Base-by-base conservation (phyloP, 176 grass and related monocot genomes). In the Themeda triandra region DNA sequence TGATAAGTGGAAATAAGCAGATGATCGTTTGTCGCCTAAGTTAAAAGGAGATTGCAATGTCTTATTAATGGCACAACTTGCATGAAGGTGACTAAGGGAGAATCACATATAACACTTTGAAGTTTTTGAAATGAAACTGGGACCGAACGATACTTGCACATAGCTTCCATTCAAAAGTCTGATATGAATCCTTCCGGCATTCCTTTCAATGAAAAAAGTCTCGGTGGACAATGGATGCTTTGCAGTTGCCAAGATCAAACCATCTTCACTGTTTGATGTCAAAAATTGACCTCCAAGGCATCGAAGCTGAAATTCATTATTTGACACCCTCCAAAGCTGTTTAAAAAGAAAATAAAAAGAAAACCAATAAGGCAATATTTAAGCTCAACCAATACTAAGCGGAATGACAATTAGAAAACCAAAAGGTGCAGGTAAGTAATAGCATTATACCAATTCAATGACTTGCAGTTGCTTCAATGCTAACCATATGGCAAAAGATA, bases 231-330 rank as follows among this genome's bases (percentile, higher is more conserved):
- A 48, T 82, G 93, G 82, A 65, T 81, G 79, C 32, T 46, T 62
- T 65, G 75, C 71, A 31, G 80, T 88, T 70, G 88, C 90, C 39
- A 75, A 86, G 65, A 95, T 92, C 29, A 83, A 72, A 82, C 85
- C 85, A 66, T 82, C 78, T 54, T 69, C 82, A 71, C 63, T 78
- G 11, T 76, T 71, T 54, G 76, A 84, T 89, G 90, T 88, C 35
- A 95, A 80, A 84, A 95, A 95, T 78, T 95, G 85, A 84, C 93
- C 93, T 86, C 84, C 79, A 66, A 88, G 85, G 59, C 90, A 90
- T 67, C 90, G 78, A 62, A 95, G 86, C 66, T 92, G 87, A 80
- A 95, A 95, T 69, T 88, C 67, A 46, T 66, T 88, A 23, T 95
- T 75, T 39, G 88, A 92, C 80, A 95, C 90, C 76, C 93, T 87